Base-by-base conservation (phyloP, 2,329 filamentous ascomycete genomes). In the Beauveria bassiana region DNA sequence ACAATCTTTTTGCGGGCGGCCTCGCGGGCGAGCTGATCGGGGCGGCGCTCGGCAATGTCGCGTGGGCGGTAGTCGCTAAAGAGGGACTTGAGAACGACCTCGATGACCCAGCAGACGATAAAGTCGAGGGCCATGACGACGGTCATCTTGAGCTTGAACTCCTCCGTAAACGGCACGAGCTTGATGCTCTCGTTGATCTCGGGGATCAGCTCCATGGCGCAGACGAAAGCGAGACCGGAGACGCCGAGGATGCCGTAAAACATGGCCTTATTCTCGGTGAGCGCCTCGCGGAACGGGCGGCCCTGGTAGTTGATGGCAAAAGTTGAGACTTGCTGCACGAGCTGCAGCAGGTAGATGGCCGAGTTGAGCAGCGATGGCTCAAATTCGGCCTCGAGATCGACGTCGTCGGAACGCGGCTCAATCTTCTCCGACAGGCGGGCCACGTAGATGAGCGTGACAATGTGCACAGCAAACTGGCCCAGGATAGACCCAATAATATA, bases 281-380 rank as follows among this genome's bases (percentile, higher is more conserved):
- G 91, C 24, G 89, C 90, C 77, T 99, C 95, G 63, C 95, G 90
- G 88, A 99, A 99, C 14, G 95, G 95, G 10, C 95, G 89, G 63
- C 95, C 95, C 76, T 99, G 95, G 80, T 99, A 99, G 81, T 99
- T 99, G 81, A 99, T 96, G 64, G 95, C 93, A 70, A 99, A 99
- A 3, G 95, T 99, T 26, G 93, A 97, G 71, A 99, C 96, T 75
- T 99, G 95, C 76, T 99, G 95, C 74, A 99, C 98, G 57, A 99
- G 86, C 71, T 98, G 95, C 46, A 99, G 85, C 28, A 99, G 89
- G 75, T 98, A 99, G 68, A 99, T 91, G 61, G 95, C 95, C 53
- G 89, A 95, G 81, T 99, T 99, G 72, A 99, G 87, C 9, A 99
- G 85, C 6, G 92, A 96, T 1, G 95, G 95, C 66, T 87, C 79